phyloP scores from a whole-genome alignment of 1,284 basidiomycete genomes.

The Chalciporus sp. region DNA sequence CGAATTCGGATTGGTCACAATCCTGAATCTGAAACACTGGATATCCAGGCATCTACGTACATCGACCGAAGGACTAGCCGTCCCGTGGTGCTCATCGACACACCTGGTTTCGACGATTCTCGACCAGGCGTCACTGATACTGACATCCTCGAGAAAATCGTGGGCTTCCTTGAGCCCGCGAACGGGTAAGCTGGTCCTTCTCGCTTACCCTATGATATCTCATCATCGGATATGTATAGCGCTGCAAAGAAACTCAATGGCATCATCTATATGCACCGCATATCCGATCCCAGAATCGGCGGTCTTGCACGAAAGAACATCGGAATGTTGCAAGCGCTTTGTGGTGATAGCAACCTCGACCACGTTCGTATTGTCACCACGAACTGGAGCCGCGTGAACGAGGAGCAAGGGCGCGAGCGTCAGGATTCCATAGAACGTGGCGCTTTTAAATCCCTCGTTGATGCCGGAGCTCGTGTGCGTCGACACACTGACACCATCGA shows the following conservation, averaged over 20 bases:
- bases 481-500: conserved; percentile 5
- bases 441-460: conserved; percentile 1
- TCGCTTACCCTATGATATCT: neutral
- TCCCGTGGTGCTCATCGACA: conserved; percentile 23
- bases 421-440: neutral
- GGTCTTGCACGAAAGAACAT: conserved; percentile 46
- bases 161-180: conserved; percentile 42
- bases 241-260: conserved; percentile 28
- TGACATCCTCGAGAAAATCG: conserved; percentile 28
- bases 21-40: conserved; percentile 7
- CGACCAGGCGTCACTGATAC: conserved; percentile 21
- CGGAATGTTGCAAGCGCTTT: conserved; percentile 46
- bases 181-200: conserved; percentile 16
- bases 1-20: conserved; percentile 3
- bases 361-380: conserved; percentile 10
- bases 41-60: neutral
- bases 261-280: conserved; percentile 30
- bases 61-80: conserved; percentile 2
- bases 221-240: neutral
- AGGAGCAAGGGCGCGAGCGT: neutral
- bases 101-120: conserved; percentile 16
- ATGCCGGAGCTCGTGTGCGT: conserved; percentile 4
- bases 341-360: conserved; percentile 39
- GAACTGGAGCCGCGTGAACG: conserved; percentile 6
- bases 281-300: conserved; percentile 44